phyloP scores from a whole-genome alignment of 2,329 filamentous ascomycete genomes.

The Apiospora arundinis region DNA sequence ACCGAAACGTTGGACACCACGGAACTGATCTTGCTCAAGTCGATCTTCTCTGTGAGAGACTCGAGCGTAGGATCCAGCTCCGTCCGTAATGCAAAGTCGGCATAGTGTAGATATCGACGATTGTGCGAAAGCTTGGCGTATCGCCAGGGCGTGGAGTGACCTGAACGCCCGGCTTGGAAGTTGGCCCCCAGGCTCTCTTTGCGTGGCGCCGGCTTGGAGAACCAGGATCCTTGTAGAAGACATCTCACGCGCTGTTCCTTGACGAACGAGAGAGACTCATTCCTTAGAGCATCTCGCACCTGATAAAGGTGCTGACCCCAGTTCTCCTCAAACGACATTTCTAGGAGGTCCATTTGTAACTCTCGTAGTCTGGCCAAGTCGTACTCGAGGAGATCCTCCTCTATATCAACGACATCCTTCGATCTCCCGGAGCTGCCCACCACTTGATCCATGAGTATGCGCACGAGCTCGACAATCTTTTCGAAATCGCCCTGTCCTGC shows the following conservation, averaged over 20 bases:
- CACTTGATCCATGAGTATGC: constrained; percentile 88
- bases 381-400: constrained; percentile 86
- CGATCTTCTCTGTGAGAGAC: constrained; percentile 78
- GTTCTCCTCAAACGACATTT: constrained; percentile 89
- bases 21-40: constrained; percentile 85
- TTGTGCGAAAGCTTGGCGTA: constrained; percentile 92
- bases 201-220: constrained; percentile 59
- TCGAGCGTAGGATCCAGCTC: constrained; percentile 74
- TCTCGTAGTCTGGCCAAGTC: constrained; percentile 80
- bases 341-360: constrained; percentile 91
- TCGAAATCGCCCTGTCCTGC: constrained; percentile 88
- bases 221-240: constrained; percentile 89
- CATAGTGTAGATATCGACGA: constrained; percentile 86
- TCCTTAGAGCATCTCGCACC: constrained; percentile 88
- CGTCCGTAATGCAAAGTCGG: constrained; percentile 75
- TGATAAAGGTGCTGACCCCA: constrained; percentile 91
- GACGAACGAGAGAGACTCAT: constrained; percentile 93
- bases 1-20: constrained; percentile 92
- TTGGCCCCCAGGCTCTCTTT: constrained; percentile 51
- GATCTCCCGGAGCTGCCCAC: constrained; percentile 82
- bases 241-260: constrained; percentile 96
- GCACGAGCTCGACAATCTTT: constrained; percentile 89
- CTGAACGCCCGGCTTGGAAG: constrained; percentile 44
- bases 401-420: constrained; percentile 84
- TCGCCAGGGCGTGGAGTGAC: constrained; percentile 69